Conservation (phyloP, 2,329 filamentous ascomycete species). For the Pezicula rhizophila region DNA sequence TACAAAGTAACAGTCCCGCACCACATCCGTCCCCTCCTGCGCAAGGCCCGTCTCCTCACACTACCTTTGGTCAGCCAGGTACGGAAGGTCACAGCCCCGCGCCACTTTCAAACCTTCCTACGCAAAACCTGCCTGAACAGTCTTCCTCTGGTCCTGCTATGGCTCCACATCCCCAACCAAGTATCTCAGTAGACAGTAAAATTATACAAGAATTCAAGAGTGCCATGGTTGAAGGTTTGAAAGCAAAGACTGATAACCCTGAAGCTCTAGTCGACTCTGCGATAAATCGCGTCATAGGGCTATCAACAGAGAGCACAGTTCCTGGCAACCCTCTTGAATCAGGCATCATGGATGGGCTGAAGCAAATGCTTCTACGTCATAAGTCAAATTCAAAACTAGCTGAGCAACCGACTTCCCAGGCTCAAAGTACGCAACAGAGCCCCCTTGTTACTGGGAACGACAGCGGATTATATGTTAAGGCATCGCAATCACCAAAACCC, state of each 20-base stretch:
- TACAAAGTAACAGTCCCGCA: too few relatives aligned
- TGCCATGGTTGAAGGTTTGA: constrained; percentile 14
- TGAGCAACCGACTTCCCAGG: constrained; percentile 1
- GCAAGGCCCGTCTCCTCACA: too few relatives aligned
- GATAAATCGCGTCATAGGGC: constrained; percentile 23
- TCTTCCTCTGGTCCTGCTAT: neutral
- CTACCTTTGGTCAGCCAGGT: too few relatives aligned
- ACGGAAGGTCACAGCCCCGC: too few relatives aligned
- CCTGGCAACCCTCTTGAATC: constrained; percentile 15
- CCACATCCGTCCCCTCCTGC: too few relatives aligned
- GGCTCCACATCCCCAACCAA: neutral
- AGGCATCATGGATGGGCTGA: constrained; percentile 16
- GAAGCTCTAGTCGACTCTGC: constrained; percentile 25
- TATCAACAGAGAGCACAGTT: constrained; percentile 15
- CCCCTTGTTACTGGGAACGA: constrained; percentile 14
- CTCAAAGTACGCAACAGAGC: constrained; percentile 6
- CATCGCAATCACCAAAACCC: constrained; percentile 11
- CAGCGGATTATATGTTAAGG: constrained; percentile 12
- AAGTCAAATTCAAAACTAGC: constrained; percentile 9
- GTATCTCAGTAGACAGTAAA: constrained; percentile 8
- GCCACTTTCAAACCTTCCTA: too few relatives aligned
- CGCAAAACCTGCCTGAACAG: neutral
- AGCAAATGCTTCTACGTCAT: constrained; percentile 9
- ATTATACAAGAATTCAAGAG: constrained; percentile 23
- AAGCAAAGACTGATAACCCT: constrained; percentile 12